phyloP scores from a whole-genome alignment of 2,329 filamentous ascomycete genomes.

The Fusarium albosuccineum region DNA sequence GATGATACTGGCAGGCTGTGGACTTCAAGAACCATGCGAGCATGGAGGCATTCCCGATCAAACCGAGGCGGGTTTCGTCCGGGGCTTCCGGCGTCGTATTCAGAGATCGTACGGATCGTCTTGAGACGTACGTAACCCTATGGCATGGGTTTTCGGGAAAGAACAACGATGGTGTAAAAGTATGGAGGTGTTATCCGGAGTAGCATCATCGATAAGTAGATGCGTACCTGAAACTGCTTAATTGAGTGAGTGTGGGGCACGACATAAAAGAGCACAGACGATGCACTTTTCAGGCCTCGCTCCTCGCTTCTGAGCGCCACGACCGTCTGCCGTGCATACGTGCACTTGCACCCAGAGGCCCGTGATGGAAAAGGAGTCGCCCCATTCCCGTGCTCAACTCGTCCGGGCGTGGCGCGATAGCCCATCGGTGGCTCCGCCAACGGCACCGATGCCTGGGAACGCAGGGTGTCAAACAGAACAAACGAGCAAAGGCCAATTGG shows the following conservation, averaged over 20 bases:
- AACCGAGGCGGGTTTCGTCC: neutral
- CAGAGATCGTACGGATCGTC: slow-evolving; percentile 10
- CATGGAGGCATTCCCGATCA: neutral
- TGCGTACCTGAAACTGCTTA: slow-evolving; percentile 38
- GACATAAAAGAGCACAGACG: slow-evolving; percentile 36
- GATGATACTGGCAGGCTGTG: neutral
- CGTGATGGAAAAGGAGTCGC: slow-evolving; percentile 28
- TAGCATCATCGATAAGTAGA: slow-evolving; percentile 14
- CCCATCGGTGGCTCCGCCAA: slow-evolving; percentile 28
- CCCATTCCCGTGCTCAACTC: slow-evolving; percentile 23
- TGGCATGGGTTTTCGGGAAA: slow-evolving; percentile 10
- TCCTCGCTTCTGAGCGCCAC: slow-evolving; percentile 36
- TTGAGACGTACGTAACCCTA: neutral
- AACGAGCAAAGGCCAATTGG: slow-evolving; percentile 27
- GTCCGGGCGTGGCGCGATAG: slow-evolving; percentile 21
- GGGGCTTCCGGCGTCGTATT: slow-evolving; percentile 11
- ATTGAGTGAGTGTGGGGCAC: slow-evolving; percentile 30
- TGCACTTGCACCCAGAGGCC: slow-evolving; percentile 25
- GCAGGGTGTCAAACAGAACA: slow-evolving; percentile 24
- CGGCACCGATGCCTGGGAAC: slow-evolving; percentile 15
- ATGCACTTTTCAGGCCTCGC: slow-evolving; percentile 33
- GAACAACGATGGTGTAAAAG: slow-evolving; percentile 14
- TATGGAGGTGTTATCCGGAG: slow-evolving; percentile 22
- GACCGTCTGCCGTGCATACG: slow-evolving; percentile 22
- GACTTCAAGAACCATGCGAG: neutral